Evolutionary conservation across 331 rosid species (phyloP), one percentile per base, ranked within the genome.

Genomic region (Stylosanthes scabra): DNA sequence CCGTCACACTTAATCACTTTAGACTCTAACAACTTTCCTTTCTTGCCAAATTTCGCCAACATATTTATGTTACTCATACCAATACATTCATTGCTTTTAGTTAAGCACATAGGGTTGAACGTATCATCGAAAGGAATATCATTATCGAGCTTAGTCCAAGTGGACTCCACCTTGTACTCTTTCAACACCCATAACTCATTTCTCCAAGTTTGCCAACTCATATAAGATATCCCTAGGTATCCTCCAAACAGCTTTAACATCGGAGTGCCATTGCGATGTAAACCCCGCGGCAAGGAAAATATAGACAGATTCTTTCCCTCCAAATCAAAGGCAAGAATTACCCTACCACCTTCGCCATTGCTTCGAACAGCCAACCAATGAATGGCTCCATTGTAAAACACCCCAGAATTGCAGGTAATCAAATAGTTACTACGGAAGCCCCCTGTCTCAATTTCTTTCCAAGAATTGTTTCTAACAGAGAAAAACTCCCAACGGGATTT

Each of bases 101-200:
- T 65, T 8, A 31, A 20, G 34, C 74, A 56, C 7, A 58, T 2
- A 1, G 83, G 64, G 0, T 4, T 37, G 28, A 39, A 12, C 40
- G 11, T 8, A 39, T 12, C 55, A 27, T 63, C 34, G 8, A 14
- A 3, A 57, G 9, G 6, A 8, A 27, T 3, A 4, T 72, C 0
- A 31, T 11, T 1, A 8, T 20, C 2, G 2, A 9, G 6, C 69
- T 46, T 65, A 0, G 49, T 72, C 78, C 63, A 78, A 58, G 78
- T 64, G 11, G 70, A 57, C 1, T 46, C 47, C 68, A 71, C 63
- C 12, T 46, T 63, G 64, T 78, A 71, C 16, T 78, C 68, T 20
- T 54, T 27, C 78, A 46, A 56, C 63, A 64, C 3, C 74, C 79
- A 72, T 15, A 78, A 49, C 42, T 59, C 15, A 37, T 4, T 2